phyloP scores from a whole-genome alignment of 805 yeast species.

The Yarrowia bubula region DNA sequence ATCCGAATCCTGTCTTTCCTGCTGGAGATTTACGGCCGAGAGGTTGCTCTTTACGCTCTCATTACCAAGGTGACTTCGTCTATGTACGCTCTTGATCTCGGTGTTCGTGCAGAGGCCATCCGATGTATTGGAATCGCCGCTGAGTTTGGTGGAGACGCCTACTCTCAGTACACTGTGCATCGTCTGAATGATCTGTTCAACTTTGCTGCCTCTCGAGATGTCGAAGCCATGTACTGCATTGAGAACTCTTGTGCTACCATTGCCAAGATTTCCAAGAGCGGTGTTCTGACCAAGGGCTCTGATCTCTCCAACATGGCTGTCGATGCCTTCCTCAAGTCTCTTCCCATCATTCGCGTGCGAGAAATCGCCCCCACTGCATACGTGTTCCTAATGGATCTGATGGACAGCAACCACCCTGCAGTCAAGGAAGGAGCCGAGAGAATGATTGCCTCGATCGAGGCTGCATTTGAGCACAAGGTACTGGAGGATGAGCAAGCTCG shows the following conservation, averaged over 20 bases:
- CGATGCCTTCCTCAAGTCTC: slow-evolving; percentile 71
- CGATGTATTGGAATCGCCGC: slow-evolving; percentile 66
- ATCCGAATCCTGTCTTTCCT: slow-evolving; percentile 38
- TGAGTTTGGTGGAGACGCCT: slow-evolving; percentile 67
- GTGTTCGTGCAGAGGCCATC: slow-evolving; percentile 1
- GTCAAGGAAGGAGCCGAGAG: slow-evolving; percentile 38
- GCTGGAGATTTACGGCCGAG: slow-evolving; percentile 10
- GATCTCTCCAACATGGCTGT: slow-evolving; percentile 57
- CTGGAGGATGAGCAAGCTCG: not conserved
- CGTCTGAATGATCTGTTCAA: slow-evolving; percentile 65
- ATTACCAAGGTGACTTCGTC: slow-evolving; percentile 17
- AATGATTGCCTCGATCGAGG: slow-evolving; percentile 9
- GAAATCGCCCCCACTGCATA: slow-evolving; percentile 90
- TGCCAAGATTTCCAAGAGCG: slow-evolving; percentile 72
- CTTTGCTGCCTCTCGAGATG: slow-evolving; percentile 71
- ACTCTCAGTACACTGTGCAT: slow-evolving; percentile 47
- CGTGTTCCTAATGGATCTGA: slow-evolving; percentile 67
- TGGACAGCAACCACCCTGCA: slow-evolving; percentile 62
- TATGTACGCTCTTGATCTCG: slow-evolving; percentile 9
- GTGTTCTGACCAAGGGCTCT: slow-evolving; percentile 48
- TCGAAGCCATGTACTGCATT: slow-evolving; percentile 79
- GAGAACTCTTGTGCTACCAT: slow-evolving; percentile 81
- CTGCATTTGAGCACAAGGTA: not conserved
- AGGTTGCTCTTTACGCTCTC: slow-evolving; percentile 4
- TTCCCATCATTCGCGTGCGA: slow-evolving; percentile 79